Percentiles rank a stretch among this genome's conserved stretches.
These are phyloP conservation scores for Solanum rostratum DNA, from an alignment of 257 asterid genomes.

Conservation along the genomic window DNA sequence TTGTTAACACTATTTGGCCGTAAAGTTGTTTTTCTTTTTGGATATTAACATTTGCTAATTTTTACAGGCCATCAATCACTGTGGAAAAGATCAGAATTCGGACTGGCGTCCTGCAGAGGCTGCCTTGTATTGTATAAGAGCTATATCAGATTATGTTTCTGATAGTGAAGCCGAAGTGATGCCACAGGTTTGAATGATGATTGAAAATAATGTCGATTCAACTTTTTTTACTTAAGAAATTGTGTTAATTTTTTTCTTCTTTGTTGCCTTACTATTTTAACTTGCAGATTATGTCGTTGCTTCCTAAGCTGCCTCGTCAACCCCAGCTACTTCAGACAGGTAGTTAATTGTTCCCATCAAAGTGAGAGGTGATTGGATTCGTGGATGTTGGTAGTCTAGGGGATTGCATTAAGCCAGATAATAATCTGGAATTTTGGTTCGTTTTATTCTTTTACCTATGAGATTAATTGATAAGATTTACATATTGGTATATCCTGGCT, in stretches of 20 bases:
- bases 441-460: neutral
- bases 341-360: conserved; percentile 11
- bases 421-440: neutral
- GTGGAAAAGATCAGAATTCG: conserved; percentile 32
- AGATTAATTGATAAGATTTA: neutral
- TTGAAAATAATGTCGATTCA: neutral
- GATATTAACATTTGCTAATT: neutral
- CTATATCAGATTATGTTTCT: conserved; percentile 83
- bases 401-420: neutral
- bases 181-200: conserved; percentile 71
- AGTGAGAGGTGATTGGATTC: neutral
- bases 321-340: conserved; percentile 96
- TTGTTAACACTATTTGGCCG: neutral
- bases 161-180: conserved; percentile 63
- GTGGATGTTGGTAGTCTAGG: neutral
- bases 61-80: conserved; percentile 49
- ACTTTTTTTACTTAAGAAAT: neutral
- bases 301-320: conserved; percentile 87
- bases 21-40: neutral
- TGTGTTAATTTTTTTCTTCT: neutral
- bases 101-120: conserved; percentile 98
- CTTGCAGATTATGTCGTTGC: conserved; percentile 74
- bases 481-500: neutral
- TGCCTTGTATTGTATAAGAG: conserved; percentile 84
- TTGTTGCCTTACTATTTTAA: neutral